Conservation (phyloP, 768 basidiomycete species). For the Collybiopsis confluens region DNA sequence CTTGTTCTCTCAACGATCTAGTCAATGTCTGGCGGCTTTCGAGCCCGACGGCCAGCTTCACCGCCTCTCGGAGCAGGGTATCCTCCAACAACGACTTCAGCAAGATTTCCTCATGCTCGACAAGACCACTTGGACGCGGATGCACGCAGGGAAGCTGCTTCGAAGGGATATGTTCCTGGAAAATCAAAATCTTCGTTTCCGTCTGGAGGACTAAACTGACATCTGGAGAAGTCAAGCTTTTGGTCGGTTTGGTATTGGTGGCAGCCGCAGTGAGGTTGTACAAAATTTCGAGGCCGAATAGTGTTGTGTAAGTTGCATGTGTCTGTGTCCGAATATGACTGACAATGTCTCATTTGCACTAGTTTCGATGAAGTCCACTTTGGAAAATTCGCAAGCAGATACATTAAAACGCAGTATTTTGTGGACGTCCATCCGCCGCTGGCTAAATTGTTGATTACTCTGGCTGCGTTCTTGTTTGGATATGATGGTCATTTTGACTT, state of each 20-base stretch:
- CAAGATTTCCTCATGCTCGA: slow-evolving; percentile 61
- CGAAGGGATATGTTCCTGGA: slow-evolving; percentile 56
- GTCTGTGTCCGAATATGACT: slow-evolving; percentile 8
- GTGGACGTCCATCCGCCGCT: slow-evolving; percentile 97
- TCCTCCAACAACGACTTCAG: slow-evolving; percentile 25
- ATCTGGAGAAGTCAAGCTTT: slow-evolving; percentile 72
- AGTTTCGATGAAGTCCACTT: slow-evolving; percentile 99
- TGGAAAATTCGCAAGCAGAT: slow-evolving; percentile 92
- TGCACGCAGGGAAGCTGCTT: slow-evolving; percentile 61
- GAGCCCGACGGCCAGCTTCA: slow-evolving; percentile 66
- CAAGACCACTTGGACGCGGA: slow-evolving; percentile 75
- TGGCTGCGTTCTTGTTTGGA: slow-evolving; percentile 82
- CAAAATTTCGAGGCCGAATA: slow-evolving; percentile 78
- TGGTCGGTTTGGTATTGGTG: slow-evolving; percentile 61
- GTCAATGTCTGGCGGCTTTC: slow-evolving; percentile 44
- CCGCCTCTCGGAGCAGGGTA: slow-evolving; percentile 49
- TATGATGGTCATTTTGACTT: slow-evolving; percentile 96
- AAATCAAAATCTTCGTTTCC: slow-evolving; percentile 38
- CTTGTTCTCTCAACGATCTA: neutral
- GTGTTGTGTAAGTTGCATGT: slow-evolving; percentile 77
- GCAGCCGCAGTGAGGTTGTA: slow-evolving; percentile 83
- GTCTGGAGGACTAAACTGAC: slow-evolving; percentile 63
- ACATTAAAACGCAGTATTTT: slow-evolving; percentile 89
- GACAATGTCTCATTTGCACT: slow-evolving; percentile 2
- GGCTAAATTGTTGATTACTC: slow-evolving; percentile 91